phyloP scores from a whole-genome alignment of 2,329 filamentous ascomycete species.

The Ambrosiella beaveri region DNA sequence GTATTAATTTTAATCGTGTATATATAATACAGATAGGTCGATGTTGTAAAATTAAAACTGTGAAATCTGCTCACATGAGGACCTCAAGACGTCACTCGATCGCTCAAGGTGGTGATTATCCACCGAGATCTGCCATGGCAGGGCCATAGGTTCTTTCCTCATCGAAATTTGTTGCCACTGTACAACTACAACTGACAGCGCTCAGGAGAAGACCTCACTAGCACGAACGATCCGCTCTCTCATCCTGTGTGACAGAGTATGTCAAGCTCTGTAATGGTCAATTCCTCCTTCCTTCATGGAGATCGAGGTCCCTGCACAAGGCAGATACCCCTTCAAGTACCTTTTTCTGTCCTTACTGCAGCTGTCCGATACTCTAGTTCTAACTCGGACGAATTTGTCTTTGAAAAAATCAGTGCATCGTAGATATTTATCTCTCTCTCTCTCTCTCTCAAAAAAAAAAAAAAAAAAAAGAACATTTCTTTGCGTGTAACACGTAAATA shows the following conservation, averaged over 20 bases:
- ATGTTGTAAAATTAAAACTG: too few species aligned
- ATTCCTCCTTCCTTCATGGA: conserved; percentile 1
- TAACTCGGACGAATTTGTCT: background rate
- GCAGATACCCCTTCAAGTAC: background rate
- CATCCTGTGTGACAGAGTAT: background rate
- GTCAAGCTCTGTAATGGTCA: background rate
- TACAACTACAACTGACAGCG: background rate
- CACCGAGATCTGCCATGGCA: too few species aligned
- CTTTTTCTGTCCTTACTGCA: background rate
- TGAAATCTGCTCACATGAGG: too few species aligned
- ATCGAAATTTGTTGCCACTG: background rate
- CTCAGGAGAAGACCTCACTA: background rate
- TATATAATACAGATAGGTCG: too few species aligned
- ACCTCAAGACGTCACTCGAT: too few species aligned
- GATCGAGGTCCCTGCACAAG: background rate
- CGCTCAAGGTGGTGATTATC: too few species aligned
- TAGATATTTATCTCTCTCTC: too few species aligned
- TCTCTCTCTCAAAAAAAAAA: too few species aligned
- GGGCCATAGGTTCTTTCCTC: too few species aligned
- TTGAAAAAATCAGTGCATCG: background rate
- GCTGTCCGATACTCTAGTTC: background rate
- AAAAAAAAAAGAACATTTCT: too few species aligned
- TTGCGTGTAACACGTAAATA: too few species aligned
- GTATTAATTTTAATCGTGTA: too few species aligned
- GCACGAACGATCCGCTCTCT: background rate